Evolutionary conservation across 176 grass and related monocot species (phyloP).

Genomic region (Raddia guianensis): DNA sequence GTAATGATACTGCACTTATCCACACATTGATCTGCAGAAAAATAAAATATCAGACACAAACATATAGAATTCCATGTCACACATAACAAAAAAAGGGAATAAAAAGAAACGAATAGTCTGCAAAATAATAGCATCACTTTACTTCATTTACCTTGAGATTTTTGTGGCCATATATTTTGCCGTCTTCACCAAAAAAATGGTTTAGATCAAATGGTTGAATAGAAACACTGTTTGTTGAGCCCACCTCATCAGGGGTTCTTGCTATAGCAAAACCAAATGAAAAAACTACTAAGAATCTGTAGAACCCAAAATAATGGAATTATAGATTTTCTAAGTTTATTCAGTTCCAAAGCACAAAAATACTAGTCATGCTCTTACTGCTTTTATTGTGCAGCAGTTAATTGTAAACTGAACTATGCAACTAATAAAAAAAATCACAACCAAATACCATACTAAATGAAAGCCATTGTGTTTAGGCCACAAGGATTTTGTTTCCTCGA

Average conservation of each 20-base stretch:
- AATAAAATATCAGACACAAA: background rate
- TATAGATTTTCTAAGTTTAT: background rate
- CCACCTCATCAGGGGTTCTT: constrained; percentile 56
- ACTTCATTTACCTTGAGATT: constrained; percentile 63
- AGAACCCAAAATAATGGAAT: constrained; percentile 28
- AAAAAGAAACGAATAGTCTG: background rate
- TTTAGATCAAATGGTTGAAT: constrained; percentile 79
- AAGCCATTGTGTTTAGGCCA: background rate
- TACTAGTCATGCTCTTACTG: background rate
- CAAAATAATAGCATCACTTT: background rate
- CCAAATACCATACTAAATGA: constrained; percentile 4
- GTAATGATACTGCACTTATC: constrained; percentile 80
- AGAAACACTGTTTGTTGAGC: constrained; percentile 44
- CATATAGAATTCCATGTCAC: constrained; percentile 17
- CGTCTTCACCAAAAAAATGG: constrained; percentile 92
- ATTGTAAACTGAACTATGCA: background rate
- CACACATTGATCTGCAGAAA: constrained; percentile 87
- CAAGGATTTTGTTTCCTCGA: background rate
- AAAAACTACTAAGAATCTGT: constrained; percentile 24
- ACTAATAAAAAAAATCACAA: background rate
- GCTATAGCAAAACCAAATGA: constrained; percentile 51
- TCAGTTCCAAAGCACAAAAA: background rate
- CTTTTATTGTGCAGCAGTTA: background rate
- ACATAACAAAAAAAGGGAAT: constrained; percentile 25
- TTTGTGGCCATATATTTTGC: constrained; percentile 95